phyloP scores from a whole-genome alignment of 257 asterid genomes.

The Solanum phureja region DNA sequence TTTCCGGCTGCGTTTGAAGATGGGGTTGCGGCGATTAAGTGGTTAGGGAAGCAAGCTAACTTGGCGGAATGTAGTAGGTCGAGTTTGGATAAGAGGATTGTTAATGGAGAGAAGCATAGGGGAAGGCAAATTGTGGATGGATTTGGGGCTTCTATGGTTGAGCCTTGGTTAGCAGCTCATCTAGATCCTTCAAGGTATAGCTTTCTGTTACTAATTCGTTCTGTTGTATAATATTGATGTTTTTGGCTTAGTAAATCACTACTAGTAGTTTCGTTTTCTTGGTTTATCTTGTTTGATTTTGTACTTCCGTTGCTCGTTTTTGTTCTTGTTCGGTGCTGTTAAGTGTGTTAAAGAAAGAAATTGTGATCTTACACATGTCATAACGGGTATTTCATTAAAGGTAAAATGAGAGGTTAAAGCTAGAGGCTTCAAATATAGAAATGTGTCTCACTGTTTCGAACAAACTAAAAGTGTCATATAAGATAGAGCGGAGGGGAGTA shows the following conservation, averaged over 20 bases:
- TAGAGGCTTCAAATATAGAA: not conserved
- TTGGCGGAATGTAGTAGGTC: constrained; percentile 54
- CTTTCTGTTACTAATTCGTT: not conserved
- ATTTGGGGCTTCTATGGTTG: constrained; percentile 51
- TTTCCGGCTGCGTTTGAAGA: constrained; percentile 85
- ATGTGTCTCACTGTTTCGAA: not conserved
- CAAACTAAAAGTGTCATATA: not conserved
- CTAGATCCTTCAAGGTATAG: constrained; percentile 70
- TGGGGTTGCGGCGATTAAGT: constrained; percentile 61
- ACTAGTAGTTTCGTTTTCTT: not conserved
- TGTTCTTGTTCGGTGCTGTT: not conserved
- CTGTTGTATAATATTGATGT: not conserved
- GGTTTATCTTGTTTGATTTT: not conserved
- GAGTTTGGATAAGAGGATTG: constrained; percentile 24
- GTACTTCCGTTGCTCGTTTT: not conserved
- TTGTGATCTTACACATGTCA: not conserved
- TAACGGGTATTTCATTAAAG: not conserved
- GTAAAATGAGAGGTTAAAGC: not conserved
- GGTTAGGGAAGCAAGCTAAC: constrained; percentile 77
- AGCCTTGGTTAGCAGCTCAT: constrained; percentile 94
- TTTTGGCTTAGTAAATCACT: not conserved
- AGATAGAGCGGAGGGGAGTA: not conserved
- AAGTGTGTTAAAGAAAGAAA: not conserved
- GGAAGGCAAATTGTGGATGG: constrained; percentile 74
- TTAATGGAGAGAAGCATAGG: constrained; percentile 19